Evolutionary conservation across 345 rosid genomes (phyloP).

Genomic region (Geranium rotundifolium): DNA sequence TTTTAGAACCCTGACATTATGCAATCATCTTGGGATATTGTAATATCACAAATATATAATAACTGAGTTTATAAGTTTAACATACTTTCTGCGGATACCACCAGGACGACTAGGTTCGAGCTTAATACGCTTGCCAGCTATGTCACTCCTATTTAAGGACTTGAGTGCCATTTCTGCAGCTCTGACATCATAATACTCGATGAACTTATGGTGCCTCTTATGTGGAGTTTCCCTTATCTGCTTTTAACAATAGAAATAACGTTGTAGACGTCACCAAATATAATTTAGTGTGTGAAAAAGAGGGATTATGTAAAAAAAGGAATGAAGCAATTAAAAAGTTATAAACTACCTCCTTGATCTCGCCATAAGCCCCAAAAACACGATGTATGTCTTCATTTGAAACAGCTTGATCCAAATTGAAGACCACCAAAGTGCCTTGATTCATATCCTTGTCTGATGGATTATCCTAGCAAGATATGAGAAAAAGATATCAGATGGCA

Average conservation of each 20-base stretch:
- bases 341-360: constrained; percentile 71
- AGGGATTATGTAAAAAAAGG: not conserved
- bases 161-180: constrained; percentile 85
- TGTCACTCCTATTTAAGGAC: constrained; percentile 78
- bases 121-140: constrained; percentile 94
- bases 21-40: no score
- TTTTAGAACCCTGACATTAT: no score
- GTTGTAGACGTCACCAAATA: not conserved
- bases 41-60: no score
- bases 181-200: constrained; percentile 89
- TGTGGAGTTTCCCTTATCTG: constrained; percentile 98
- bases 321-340: constrained; percentile 3
- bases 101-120: constrained; percentile 99
- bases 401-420: constrained; percentile 81
- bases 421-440: constrained; percentile 89
- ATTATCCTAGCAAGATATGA: constrained; percentile 44
- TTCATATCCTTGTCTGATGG: constrained; percentile 92
- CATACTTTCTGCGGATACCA: constrained; percentile 79
- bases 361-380: constrained; percentile 76
- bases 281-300: not conserved
- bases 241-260: constrained; percentile 10
- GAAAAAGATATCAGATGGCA: not conserved
- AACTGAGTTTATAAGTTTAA: constrained; percentile 2
- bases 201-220: constrained; percentile 81
- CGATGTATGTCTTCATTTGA: constrained; percentile 77